A percentile compares a stretch with the other conserved stretches of the same genome.
These are phyloP conservation scores for Tylopilus sp. DNA, from an alignment of 768 basidiomycete genomes.

Conservation along the genomic window DNA sequence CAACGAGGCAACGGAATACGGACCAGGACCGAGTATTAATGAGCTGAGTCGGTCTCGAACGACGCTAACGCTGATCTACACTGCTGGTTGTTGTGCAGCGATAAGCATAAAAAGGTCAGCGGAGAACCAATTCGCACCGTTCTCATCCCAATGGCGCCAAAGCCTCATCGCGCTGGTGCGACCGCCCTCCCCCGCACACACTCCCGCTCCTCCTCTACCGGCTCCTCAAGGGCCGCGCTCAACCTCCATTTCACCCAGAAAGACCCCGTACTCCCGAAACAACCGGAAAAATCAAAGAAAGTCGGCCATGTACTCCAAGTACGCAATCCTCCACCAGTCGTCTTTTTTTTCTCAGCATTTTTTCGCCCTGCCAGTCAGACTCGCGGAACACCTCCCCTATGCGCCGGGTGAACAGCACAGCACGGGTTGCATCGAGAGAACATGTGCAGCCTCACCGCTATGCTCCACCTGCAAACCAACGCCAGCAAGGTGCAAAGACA, in stretches of 20 bases:
- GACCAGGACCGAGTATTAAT: neutral
- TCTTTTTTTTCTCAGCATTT: constrained; percentile 13
- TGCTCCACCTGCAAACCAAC: constrained; percentile 24
- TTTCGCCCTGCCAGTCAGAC: constrained; percentile 7
- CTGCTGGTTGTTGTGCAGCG: too few relatives aligned
- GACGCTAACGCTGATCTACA: constrained; percentile 1
- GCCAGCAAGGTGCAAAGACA: constrained; percentile 32
- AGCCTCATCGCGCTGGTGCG: constrained; percentile 44
- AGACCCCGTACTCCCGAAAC: constrained; percentile 42
- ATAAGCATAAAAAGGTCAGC: constrained; percentile 26
- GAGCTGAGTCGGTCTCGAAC: neutral
- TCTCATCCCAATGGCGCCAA: constrained; percentile 43
- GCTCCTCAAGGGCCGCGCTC: constrained; percentile 51
- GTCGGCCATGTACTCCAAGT: constrained; percentile 44
- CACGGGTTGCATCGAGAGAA: constrained; percentile 29
- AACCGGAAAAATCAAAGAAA: constrained; percentile 54
- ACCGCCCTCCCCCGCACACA: constrained; percentile 54
- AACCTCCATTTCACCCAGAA: constrained; percentile 72
- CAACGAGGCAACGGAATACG: neutral
- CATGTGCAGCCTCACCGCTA: constrained; percentile 35
- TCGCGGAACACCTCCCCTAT: constrained; percentile 27
- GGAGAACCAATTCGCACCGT: constrained; percentile 29
- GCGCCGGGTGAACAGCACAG: constrained; percentile 26
- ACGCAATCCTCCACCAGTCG: constrained; percentile 16
- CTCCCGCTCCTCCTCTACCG: constrained; percentile 57